Base-by-base conservation (phyloP, 2,329 filamentous ascomycete species). In the Fusarium brachygibbosum region DNA sequence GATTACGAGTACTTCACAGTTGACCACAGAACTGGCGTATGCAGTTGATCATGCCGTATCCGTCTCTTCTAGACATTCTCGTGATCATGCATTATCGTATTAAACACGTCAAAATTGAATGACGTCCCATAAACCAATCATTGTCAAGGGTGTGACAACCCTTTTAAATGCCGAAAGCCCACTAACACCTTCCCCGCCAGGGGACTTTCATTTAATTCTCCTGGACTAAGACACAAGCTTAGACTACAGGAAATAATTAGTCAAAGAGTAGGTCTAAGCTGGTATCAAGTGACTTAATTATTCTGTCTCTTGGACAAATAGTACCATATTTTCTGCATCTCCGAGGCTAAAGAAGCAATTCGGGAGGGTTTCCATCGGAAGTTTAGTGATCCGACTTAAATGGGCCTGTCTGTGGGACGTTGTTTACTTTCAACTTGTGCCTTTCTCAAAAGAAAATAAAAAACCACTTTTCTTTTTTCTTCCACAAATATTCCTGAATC, bases 181-280 rank as follows among this genome's bases (percentile, higher is more conserved):
- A 70, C 66, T 69, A 48, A 61, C 25, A 23, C 16, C 41, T 29
- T 21, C 40, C 48, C 52, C 58, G 57, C 32, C 58, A 40, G 63
- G 56, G 64, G 23, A 21, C 17, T 28, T 50, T 46, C 25, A 23
- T 14, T 5, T 3, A 29, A 8, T 29, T 45, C 68, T n/a, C 63
- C 63, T 25, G 6, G 23, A 5, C 23, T 25, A 25, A 25, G 23
- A 25, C 23, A 4, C 23, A 25, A 25, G 23, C 23, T 25, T 25
- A 6, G 23, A 6, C 23, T 25, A 25, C 23, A 25, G 23, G 6
- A 25, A 25, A 25, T 25, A 25, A 25, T 5, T 25, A 25, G 23
- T 6, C 23, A 4, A 25, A 25, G 23, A 25, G 6, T 6, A 25
- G 23, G 23, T 25, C 23, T 25, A 25, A 25, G 23, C 23, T 25